Percentiles rank a stretch among this genome's conserved stretches.
Conservation (phyloP, 306 rosid genomes). For the Casuarina glauca region DNA sequence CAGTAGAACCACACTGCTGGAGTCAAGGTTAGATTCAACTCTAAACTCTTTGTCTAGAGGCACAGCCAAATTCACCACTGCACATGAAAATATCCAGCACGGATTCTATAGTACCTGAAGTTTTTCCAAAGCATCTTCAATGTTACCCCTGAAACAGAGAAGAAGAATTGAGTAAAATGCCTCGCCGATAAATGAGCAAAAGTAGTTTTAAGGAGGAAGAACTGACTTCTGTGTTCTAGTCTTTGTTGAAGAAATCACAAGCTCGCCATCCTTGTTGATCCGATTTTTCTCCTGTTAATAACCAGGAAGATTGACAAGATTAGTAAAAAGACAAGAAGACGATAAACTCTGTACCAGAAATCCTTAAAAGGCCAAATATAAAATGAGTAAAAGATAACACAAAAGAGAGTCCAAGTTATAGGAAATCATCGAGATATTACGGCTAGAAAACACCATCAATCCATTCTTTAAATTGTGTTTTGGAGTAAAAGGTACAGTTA, state of each 20-base stretch:
- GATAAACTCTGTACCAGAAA: conserved; percentile 10
- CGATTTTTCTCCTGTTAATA: conserved; percentile 85
- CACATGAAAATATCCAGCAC: neutral
- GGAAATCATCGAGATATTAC: neutral
- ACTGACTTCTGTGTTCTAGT: conserved; percentile 88
- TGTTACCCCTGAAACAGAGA: conserved; percentile 54
- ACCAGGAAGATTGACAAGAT: conserved; percentile 24
- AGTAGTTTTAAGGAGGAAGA: conserved; percentile 12
- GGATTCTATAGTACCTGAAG: conserved; percentile 45
- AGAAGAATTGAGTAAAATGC: conserved; percentile 30
- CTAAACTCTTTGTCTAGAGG: neutral
- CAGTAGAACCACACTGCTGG: neutral
- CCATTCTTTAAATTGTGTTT: neutral
- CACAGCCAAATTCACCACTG: neutral
- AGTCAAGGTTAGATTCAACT: neutral
- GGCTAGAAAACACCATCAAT: neutral
- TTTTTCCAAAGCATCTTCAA: conserved; percentile 63
- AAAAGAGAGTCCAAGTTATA: neutral
- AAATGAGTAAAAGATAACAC: conserved; percentile 5
- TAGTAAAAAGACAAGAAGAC: conserved; percentile 19
- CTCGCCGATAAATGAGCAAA: conserved; percentile 24
- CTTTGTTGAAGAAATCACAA: conserved; percentile 90
- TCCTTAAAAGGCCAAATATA: conserved; percentile 4
- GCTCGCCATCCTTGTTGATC: conserved; percentile 92
- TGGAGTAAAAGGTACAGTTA: neutral